Conservation (phyloP, 1,139 yeast species). For the Saccharomyces hybrid region DNA sequence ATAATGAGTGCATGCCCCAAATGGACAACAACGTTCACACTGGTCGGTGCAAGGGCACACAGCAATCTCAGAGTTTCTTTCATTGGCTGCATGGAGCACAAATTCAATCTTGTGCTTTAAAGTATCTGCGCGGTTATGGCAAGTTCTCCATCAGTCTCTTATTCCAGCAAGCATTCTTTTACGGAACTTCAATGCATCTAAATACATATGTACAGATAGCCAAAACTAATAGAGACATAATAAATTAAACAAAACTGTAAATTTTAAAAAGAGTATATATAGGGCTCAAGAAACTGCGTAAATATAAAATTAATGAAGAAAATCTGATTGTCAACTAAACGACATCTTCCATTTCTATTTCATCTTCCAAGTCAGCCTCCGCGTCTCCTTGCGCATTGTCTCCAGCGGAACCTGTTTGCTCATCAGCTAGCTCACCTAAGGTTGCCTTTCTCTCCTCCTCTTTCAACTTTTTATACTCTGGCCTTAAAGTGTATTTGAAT, state of each 20-base stretch:
- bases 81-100: neutral
- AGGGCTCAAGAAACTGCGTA: constrained; percentile 2
- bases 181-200: neutral
- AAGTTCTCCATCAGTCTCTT: neutral
- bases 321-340: constrained; percentile 13
- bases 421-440: constrained; percentile 47
- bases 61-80: neutral
- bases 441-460: constrained; percentile 70
- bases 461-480: constrained; percentile 77
- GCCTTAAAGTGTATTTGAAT: constrained; percentile 78
- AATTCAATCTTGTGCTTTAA: neutral
- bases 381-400: constrained; percentile 20
- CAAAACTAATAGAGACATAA: neutral
- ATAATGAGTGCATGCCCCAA: neutral
- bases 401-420: constrained; percentile 7
- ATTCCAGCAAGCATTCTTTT: neutral
- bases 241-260: neutral
- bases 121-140: neutral
- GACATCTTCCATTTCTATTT: constrained; percentile 39
- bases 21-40: neutral
- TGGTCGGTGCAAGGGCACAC: neutral
- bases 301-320: neutral
- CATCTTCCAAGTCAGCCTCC: constrained; percentile 34
- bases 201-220: neutral
- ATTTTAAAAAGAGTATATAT: neutral